Percentiles rank a stretch among this genome's conserved stretches.
These are phyloP conservation scores for Brasilioporus rufonigricans DNA, from an alignment of 768 basidiomycete species.

Conservation along the genomic window DNA sequence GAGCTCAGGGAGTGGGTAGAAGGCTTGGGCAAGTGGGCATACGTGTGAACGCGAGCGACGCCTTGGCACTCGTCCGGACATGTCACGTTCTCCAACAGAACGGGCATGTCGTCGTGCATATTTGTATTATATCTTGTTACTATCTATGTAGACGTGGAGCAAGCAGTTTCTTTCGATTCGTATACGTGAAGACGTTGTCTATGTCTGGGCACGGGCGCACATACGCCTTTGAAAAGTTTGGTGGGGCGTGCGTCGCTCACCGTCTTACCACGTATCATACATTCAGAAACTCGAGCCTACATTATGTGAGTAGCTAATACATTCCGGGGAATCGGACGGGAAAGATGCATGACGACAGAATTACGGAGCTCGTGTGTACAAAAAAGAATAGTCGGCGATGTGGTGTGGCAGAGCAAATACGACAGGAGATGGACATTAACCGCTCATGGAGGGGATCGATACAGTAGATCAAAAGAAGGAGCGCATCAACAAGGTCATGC, in stretches of 20 bases:
- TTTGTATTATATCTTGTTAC: constrained; percentile 8
- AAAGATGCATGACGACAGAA: background rate
- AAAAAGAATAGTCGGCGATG: background rate
- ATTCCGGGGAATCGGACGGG: constrained; percentile 5
- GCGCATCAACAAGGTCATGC: constrained; percentile 4
- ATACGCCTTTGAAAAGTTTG: background rate
- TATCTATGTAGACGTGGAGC: background rate
- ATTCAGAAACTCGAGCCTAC: background rate
- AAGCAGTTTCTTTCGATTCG: background rate
- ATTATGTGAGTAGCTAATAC: constrained; percentile 10
- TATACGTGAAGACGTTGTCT: background rate
- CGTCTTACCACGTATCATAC: background rate
- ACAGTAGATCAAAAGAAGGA: constrained; percentile 8
- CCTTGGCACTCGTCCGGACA: background rate
- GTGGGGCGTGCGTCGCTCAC: background rate
- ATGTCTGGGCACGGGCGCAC: no score
- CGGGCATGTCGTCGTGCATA: background rate
- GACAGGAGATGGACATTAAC: constrained; percentile 2
- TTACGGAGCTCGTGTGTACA: background rate
- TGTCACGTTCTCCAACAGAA: background rate
- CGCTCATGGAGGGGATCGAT: constrained; percentile 3
- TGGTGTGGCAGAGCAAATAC: constrained; percentile 7
- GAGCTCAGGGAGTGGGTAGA: constrained; percentile 38
- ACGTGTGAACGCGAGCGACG: constrained; percentile 26
- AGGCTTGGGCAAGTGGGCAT: constrained; percentile 38